Percentiles rank a stretch among this genome's conserved stretches.
Conservation (phyloP, 106 monocot genomes). For the Posidonia australis region DNA sequence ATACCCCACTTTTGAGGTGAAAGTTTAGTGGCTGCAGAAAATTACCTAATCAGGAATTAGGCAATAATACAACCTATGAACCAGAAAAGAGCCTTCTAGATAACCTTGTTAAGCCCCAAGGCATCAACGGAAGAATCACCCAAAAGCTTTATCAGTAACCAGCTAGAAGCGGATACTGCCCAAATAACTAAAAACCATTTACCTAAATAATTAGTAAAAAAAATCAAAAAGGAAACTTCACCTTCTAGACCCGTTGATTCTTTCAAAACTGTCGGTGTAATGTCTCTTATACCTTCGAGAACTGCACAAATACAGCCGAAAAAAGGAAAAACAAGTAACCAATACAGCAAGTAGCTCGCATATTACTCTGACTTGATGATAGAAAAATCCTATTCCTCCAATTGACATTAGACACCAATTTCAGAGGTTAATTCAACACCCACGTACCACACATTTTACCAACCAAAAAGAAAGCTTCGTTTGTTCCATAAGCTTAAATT, state of each 20-base stretch:
- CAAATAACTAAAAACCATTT: neutral
- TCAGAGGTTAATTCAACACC: neutral
- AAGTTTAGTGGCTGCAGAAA: conserved; percentile 64
- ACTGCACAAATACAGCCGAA: conserved; percentile 36
- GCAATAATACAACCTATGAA: neutral
- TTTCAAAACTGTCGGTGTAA: conserved; percentile 75
- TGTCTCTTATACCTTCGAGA: conserved; percentile 74
- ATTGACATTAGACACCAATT: neutral
- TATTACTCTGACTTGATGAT: neutral
- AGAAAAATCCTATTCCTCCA: neutral
- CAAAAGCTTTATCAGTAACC: too few species aligned
- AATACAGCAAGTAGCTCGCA: neutral
- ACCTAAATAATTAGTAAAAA: neutral
- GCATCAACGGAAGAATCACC: too few species aligned
- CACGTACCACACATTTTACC: neutral
- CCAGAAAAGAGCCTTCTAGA: too few species aligned
- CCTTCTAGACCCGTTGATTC: conserved; percentile 95
- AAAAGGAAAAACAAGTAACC: neutral
- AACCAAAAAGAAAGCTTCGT: too few species aligned
- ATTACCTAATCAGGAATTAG: neutral
- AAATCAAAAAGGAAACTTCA: conserved; percentile 7
- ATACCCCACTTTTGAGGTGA: conserved; percentile 91
- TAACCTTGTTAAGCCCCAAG: too few species aligned
- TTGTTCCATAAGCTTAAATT: too few species aligned
- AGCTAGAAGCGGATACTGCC: neutral